phyloP scores from a whole-genome alignment of 306 rosid genomes.

The Castanea crenata region DNA sequence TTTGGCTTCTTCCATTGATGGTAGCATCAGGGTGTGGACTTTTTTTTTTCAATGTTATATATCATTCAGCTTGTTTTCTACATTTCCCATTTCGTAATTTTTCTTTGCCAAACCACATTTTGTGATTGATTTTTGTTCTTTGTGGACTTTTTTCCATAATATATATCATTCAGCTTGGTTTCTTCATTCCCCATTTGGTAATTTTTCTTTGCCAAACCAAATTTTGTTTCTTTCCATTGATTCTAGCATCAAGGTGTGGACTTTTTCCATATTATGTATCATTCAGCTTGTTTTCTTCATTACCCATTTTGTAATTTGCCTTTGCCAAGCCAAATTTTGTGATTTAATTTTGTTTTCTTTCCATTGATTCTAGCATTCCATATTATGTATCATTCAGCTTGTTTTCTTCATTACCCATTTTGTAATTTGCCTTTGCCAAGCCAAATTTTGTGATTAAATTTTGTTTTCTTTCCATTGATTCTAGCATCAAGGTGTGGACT shows the following conservation, averaged over 20 bases:
- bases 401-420: no score
- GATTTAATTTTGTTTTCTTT: background rate
- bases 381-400: background rate
- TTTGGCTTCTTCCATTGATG: no score
- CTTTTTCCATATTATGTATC: background rate
- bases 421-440: background rate
- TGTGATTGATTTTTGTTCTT: background rate
- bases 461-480: no score
- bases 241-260: background rate
- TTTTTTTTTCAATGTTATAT: background rate
- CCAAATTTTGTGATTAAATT: background rate
- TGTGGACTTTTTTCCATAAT: background rate
- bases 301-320: no score
- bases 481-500: background rate
- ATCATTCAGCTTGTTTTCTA: no score
- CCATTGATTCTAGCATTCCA: background rate
- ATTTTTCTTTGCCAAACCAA: background rate
- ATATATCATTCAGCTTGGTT: background rate
- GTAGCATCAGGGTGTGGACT: slow-evolving; percentile 47
- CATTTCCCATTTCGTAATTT: no score
- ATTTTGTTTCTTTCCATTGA: background rate
- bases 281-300: no score
- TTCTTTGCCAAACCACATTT: background rate
- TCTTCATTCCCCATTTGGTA: no score
- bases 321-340: background rate